Conservation (phyloP, 2,329 filamentous ascomycete species). For the Alternaria sp. region DNA sequence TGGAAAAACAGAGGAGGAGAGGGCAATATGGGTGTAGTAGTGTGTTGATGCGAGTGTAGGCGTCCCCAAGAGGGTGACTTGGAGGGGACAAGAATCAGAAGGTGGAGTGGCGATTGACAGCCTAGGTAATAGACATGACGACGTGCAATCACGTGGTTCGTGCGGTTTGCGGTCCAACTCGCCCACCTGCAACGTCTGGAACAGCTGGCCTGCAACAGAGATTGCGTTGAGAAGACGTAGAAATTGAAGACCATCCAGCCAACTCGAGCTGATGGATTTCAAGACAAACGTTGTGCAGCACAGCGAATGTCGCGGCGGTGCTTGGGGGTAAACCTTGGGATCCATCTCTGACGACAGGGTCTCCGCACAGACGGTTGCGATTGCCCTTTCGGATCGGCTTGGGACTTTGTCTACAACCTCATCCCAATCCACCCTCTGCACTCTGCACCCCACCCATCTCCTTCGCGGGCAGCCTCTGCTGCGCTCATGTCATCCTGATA, state of each 20-base stretch:
- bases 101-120: constrained; percentile 15
- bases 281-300: neutral
- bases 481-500: constrained; percentile 49
- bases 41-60: constrained; percentile 9
- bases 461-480: constrained; percentile 36
- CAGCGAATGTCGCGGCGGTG: neutral
- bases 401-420: constrained; percentile 29
- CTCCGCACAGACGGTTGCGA: constrained; percentile 23
- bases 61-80: constrained; percentile 24
- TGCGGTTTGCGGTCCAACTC: neutral
- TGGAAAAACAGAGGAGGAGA: neutral
- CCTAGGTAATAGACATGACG: constrained; percentile 4
- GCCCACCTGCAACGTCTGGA: neutral
- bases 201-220: neutral
- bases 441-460: constrained; percentile 11
- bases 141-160: constrained; percentile 5
- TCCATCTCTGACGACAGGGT: constrained; percentile 12
- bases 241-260: too few relatives aligned
- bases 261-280: too few relatives aligned
- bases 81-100: constrained; percentile 15
- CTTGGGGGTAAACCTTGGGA: neutral
- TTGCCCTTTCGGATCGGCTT: constrained; percentile 13
- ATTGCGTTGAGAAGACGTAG: too few relatives aligned
- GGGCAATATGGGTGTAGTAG: neutral
- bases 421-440: constrained; percentile 15